phyloP scores from a whole-genome alignment of 2,329 filamentous ascomycete genomes.

The Fusarium euwallaceae region DNA sequence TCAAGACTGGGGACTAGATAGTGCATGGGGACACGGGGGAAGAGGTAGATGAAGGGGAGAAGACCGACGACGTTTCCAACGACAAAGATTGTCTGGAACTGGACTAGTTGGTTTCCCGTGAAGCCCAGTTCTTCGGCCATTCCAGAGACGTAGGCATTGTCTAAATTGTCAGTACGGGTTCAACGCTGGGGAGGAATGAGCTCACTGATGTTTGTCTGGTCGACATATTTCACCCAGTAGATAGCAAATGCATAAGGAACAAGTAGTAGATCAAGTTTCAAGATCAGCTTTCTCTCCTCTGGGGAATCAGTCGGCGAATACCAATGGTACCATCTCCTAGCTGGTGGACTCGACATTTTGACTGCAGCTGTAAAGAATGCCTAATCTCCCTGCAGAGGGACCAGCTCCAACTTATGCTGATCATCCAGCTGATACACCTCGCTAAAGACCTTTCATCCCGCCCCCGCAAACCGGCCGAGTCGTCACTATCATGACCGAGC shows the following conservation, averaged over 20 bases:
- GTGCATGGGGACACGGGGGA: conserved; percentile 34
- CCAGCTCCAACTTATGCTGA: neutral
- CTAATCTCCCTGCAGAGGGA: neutral
- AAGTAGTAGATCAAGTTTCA: conserved; percentile 69
- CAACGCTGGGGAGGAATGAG: rapidly evolving
- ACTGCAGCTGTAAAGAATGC: neutral
- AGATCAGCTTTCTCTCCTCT: conserved; percentile 55
- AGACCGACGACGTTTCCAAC: conserved; percentile 37
- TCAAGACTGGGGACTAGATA: conserved; percentile 31
- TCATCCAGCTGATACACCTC: neutral
- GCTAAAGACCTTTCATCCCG: neutral
- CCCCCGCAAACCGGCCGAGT: neutral
- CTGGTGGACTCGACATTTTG: conserved; percentile 19
- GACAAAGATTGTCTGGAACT: conserved; percentile 38
- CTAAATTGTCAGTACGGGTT: neutral
- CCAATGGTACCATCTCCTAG: conserved; percentile 54
- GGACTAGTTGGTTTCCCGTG: conserved; percentile 32
- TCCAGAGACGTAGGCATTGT: conserved; percentile 38
- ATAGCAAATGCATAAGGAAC: conserved; percentile 59
- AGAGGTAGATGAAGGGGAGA: conserved; percentile 35
- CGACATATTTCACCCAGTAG: conserved; percentile 40
- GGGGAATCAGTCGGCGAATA: conserved; percentile 62
- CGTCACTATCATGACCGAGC: conserved; percentile 10
- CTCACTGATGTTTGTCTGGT: conserved; percentile 40
- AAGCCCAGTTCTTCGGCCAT: conserved; percentile 36